Evolutionary conservation across 768 basidiomycete genomes (phyloP), one percentile per base, ranked within the genome.

Genomic region (Agrocybe pediades): DNA sequence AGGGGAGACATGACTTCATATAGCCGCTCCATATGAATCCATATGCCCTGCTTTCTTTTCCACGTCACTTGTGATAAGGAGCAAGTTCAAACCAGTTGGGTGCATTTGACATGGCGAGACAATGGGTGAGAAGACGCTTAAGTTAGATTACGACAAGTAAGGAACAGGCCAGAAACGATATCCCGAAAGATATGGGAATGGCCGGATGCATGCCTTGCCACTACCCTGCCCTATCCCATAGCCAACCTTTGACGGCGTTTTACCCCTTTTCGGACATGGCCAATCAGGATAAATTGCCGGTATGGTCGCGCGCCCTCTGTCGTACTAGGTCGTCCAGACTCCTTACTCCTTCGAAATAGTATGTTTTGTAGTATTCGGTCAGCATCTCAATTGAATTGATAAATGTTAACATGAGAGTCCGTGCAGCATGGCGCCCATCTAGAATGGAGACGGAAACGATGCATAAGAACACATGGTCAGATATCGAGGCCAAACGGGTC

Each of bases 1-100:
- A 40, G 27, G 41, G 51, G 49, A 55, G 42, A 53, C 51, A 58
- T 60, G 58, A 60, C 53, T 61, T 62, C 61, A 64, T 65, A 57
- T 62, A 57, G 7, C 51, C 40, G 39, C 46, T 52, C 51, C 49
- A 58, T 51, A 20, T 52, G 24, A n/a, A n/a, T n/a, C n/a, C n/a
- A n/a, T 13, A 49, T 23, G n/a, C 33, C 33, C 24, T 46, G 42
- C 51, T 53, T 51, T 59, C 39, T 41, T 61, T 65, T 59, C 59
- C 64, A 61, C 60, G 56, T 52, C 51, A 62, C 51, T 49, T 45
- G 41, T 39, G 50, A 57, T 61, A 51, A 58, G 57, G 57, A 57
- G 45, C 41, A 16, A 26, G 29, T 24, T 40, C 46, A 36, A 36
- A 36, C 23, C 50, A 44, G 33, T 40, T 55, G 50, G 46, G 36